Percentiles rank a stretch among this genome's conserved stretches.
These are phyloP conservation scores for Plectosphaerella cucumerina DNA, from an alignment of 2,329 filamentous ascomycete species.

Conservation along the genomic window DNA sequence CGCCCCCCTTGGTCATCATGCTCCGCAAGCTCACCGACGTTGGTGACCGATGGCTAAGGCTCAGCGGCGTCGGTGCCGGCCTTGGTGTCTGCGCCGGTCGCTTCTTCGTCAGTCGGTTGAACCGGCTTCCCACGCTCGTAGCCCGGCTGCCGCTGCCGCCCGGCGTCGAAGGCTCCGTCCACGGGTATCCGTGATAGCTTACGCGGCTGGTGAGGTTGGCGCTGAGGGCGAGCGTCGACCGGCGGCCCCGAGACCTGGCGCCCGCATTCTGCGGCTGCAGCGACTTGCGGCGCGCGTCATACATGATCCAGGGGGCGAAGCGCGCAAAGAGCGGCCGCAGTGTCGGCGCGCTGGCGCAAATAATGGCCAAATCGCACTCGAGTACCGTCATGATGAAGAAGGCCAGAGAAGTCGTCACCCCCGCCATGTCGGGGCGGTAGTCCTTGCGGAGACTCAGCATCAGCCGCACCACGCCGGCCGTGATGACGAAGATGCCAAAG, in stretches of 20 bases:
- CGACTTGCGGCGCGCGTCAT: constrained; percentile 9
- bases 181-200: constrained; percentile 26
- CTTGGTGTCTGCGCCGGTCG: constrained; percentile 9
- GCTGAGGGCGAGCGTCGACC: constrained; percentile 11
- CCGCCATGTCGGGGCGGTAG: constrained; percentile 14
- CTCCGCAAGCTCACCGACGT: constrained; percentile 22
- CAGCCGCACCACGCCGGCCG: constrained; percentile 27
- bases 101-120: constrained; percentile 6
- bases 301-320: constrained; percentile 19
- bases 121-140: constrained; percentile 11
- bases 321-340: constrained; percentile 22
- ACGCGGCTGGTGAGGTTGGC: constrained; percentile 21
- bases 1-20: constrained; percentile 17
- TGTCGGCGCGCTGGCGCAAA: constrained; percentile 28
- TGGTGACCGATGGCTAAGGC: constrained; percentile 15
- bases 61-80: constrained; percentile 10
- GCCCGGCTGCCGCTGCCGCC: constrained; percentile 14
- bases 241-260: not conserved
- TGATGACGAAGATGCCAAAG: constrained; percentile 35
- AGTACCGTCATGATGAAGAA: constrained; percentile 32
- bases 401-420: constrained; percentile 18
- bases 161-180: constrained; percentile 16
- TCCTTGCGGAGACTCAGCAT: constrained; percentile 22
- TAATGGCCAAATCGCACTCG: constrained; percentile 28
- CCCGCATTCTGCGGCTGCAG: constrained; percentile 1